phyloP scores from a whole-genome alignment of 768 basidiomycete species.

The Mycena belliarum region DNA sequence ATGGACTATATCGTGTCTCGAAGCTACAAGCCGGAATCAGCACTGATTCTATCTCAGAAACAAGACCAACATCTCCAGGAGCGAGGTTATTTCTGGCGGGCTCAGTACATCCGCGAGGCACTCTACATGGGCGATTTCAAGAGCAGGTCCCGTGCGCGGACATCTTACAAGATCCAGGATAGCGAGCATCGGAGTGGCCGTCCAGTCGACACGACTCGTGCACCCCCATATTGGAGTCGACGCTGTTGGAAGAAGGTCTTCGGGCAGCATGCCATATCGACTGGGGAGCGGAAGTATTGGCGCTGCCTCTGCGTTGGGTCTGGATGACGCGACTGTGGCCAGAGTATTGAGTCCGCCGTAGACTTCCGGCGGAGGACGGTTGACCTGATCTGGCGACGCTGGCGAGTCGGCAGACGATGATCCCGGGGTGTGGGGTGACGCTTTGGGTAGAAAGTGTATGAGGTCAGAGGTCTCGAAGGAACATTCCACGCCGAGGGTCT shows the following conservation, averaged over 20 bases:
- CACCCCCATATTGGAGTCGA: conserved; percentile 41
- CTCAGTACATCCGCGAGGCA: conserved; percentile 32
- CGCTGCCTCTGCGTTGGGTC: conserved; percentile 6
- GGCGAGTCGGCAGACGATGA: background rate
- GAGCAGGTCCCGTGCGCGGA: conserved; percentile 11
- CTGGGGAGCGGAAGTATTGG: background rate
- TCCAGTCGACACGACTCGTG: conserved; percentile 43
- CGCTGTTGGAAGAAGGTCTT: conserved; percentile 36
- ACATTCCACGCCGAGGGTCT: conserved; percentile 44
- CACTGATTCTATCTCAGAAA: background rate
- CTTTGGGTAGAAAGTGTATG: conserved; percentile 25
- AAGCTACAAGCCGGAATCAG: conserved; percentile 33
- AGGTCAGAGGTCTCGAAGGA: conserved; percentile 43
- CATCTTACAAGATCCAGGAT: conserved; percentile 41
- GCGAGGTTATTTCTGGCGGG: conserved; percentile 34
- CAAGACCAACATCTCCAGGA: conserved; percentile 38
- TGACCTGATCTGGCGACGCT: background rate
- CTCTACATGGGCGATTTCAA: conserved; percentile 13
- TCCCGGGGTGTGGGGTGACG: background rate
- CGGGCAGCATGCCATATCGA: conserved; percentile 32
- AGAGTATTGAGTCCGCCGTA: conserved; percentile 11
- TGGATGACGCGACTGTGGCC: conserved; percentile 15
- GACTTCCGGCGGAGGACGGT: background rate
- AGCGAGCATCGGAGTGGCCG: conserved; percentile 45
- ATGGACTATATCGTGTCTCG: conserved; percentile 44